Evolutionary conservation across 176 grass and related monocot species (phyloP), one percentile per base, ranked within the genome.

Genomic region (Oryza rufipogon): DNA sequence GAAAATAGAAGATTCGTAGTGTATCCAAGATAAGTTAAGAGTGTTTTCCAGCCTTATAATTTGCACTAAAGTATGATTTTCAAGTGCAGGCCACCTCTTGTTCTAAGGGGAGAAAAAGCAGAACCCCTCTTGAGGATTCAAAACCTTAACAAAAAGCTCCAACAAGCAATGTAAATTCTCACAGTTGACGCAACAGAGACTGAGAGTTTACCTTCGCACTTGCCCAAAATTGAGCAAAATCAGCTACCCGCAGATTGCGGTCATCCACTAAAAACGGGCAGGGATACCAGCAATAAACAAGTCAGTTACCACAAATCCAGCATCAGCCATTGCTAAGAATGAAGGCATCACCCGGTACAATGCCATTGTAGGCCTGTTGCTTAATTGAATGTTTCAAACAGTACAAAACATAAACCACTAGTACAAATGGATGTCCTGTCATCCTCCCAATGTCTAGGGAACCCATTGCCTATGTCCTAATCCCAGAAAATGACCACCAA

Each of bases 201-300:
- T 87, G 86, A 92, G 93, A 74, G 80, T 93, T 91, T 98, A 98
- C 96, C 96, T 98, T 98, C 47, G 91, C 91, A 90, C 82, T 87
- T 91, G 96, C 96, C 96, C 96, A 98, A 98, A 98, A 98, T 78
- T 98, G 96, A 91, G 96, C 90, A 98, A 98, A 98, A 98, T 98
- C 96, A 56, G 96, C 96, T 95, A 98, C 87, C 91, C 96, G 91
- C 92, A 98, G 96, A 98, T 98, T 98, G 92, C 93, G 96, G 92
- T 98, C 96, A 98, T 98, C 96, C 96, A 98, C 96, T 98, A 95
- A 95, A 90, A 83, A 84, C 68, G 68, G 91, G 73, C 81, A 90
- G 84, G 88, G 87, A 97, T 94, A 88, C 89, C 92, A 93, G 89
- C 91, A 98, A 90, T 91, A 93, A 93, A 94, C 81, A 89, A 94